A percentile compares a stretch with the other conserved stretches of the same genome.
Evolutionary conservation across 345 rosid species (phyloP).

Genomic region (Fremontodendron californicum): DNA sequence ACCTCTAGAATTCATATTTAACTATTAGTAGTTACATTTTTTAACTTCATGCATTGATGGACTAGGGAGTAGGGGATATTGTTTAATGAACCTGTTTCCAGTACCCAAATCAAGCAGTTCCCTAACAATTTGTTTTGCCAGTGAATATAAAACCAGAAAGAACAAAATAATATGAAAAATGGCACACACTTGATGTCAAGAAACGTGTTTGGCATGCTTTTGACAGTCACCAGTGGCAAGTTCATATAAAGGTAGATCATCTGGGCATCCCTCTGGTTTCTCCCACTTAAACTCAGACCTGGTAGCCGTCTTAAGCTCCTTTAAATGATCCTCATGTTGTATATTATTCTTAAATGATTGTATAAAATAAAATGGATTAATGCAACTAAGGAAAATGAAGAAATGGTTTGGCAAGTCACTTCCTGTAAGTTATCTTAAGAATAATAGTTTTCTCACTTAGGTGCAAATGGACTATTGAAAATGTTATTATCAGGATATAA

Average conservation of each 20-base stretch:
- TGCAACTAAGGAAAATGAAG: no score
- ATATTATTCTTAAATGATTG: no score
- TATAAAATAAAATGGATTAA: no score
- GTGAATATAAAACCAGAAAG: neutral
- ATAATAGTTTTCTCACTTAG: no score
- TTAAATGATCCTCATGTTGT: slow-evolving; percentile 75
- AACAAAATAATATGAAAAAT: neutral
- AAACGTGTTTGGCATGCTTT: slow-evolving; percentile 57
- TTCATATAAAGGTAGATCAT: slow-evolving; percentile 56
- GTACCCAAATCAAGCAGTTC: neutral
- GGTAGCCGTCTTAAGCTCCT: slow-evolving; percentile 47
- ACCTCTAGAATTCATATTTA: neutral
- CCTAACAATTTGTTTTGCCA: neutral
- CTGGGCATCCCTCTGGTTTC: slow-evolving; percentile 79
- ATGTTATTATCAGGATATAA: no score
- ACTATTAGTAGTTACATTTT: neutral
- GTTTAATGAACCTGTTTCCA: neutral
- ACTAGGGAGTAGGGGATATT: neutral
- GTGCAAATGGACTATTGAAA: no score
- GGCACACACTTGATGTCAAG: slow-evolving; percentile 74
- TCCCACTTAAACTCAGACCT: slow-evolving; percentile 64
- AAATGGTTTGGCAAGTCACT: no score
- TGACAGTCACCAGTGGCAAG: slow-evolving; percentile 59
- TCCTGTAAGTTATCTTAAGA: no score
- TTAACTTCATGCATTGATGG: neutral